Evolutionary conservation across 164 flowering plant genomes (phyloP), one percentile per base, ranked within the genome.

Genomic region (Brasenia schreberi): DNA sequence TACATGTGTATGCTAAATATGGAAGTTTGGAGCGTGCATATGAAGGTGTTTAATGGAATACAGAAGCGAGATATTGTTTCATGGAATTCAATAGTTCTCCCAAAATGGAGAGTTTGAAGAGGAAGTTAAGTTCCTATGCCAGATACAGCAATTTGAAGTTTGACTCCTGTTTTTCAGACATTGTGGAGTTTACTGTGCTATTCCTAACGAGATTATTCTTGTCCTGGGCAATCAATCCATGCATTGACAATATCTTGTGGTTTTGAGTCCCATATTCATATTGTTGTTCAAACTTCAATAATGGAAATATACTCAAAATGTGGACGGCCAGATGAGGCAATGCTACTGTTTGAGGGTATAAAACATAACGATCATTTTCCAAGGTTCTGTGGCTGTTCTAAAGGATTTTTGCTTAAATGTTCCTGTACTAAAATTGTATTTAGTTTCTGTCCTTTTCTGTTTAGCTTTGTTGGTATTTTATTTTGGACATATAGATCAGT

Each of bases 1-100:
- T 92, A 68, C 82, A 80, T 76, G 77, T 77, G 67, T 87, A 87
- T 74, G 78, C 83, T 39, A 83, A 73, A 67, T 85, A 87, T 66
- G 83, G 89, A 65, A 70, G 80, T 7, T 70, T 81, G 18, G 80
- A 80, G 44, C 75, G 67, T 69, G 92, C 88, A 23, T 33, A 66
- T 75, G 72, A 19, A 52, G 0, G 71, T 89, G 75, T 89, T 92
- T 68, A 81, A 89, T 16, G 67, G 42, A 5, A 85, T 85, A 87
- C 71, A 61, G 59, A 43, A 23, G 42, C 79, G 77, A 72, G 94
- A 89, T 73, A 65, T 78, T 43, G 79, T 92, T 68, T 83, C 98
- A 0, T 92, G 96, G 98, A 89, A 89, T 80, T 80, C 93, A 7
- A 66, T 92, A 78, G 65, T 87, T 70, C 77, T 69, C 88, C 5